A percentile compares a stretch with the other conserved stretches of the same genome.
Evolutionary conservation across 225 moss, liverwort and hornwort species (phyloP).

Genomic region (Polytrichum formosum): DNA sequence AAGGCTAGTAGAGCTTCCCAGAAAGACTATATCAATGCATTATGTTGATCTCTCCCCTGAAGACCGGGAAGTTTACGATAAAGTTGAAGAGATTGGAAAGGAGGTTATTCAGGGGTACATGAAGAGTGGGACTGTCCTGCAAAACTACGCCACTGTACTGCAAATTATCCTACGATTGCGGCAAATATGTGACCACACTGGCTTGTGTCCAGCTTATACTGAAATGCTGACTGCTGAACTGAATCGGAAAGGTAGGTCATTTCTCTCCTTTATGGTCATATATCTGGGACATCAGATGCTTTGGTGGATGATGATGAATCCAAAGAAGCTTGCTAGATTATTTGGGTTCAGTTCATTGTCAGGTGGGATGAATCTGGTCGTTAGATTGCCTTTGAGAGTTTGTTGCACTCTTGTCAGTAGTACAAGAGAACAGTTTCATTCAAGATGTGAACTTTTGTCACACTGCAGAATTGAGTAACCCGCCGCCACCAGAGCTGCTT

Average conservation of each 20-base stretch:
- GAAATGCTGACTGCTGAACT: slow-evolving; percentile 30
- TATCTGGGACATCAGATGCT: too few relatives aligned
- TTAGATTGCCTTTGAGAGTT: not conserved
- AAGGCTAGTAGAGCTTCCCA: slow-evolving; percentile 52
- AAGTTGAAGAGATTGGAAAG: slow-evolving; percentile 54
- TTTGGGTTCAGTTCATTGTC: too few relatives aligned
- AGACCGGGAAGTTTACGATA: slow-evolving; percentile 58
- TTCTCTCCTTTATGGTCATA: too few relatives aligned
- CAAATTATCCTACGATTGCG: slow-evolving; percentile 53
- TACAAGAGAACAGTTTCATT: not conserved
- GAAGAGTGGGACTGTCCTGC: slow-evolving; percentile 44
- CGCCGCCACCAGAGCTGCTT: slow-evolving; percentile 48
- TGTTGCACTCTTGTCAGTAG: too few relatives aligned
- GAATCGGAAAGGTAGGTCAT: slow-evolving; percentile 24
- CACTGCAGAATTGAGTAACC: slow-evolving; percentile 27
- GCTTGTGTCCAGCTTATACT: slow-evolving; percentile 40
- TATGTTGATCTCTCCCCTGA: slow-evolving; percentile 42
- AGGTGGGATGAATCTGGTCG: too few relatives aligned
- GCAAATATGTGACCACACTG: slow-evolving; percentile 55
- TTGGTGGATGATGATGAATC: too few relatives aligned
- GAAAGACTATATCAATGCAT: slow-evolving; percentile 41
- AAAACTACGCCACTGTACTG: slow-evolving; percentile 56
- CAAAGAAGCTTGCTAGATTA: too few relatives aligned
- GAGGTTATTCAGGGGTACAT: slow-evolving; percentile 40
- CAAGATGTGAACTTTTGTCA: not conserved